Evolutionary conservation across 257 asterid species (phyloP).

Genomic region (Rauvolfia tetraphylla): DNA sequence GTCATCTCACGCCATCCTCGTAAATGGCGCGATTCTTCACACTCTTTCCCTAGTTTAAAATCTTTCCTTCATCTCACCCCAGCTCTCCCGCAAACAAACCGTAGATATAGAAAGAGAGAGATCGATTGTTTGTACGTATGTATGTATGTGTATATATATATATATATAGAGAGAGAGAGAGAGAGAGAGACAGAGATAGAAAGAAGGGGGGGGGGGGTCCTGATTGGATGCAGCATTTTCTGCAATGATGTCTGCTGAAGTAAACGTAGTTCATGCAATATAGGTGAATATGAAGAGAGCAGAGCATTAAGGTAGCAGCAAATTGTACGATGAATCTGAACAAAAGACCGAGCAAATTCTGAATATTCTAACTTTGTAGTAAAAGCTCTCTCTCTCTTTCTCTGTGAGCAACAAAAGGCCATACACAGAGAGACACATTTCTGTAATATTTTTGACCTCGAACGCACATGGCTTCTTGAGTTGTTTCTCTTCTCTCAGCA

Average conservation of each 20-base stretch:
- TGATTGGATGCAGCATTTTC: conserved; percentile 10
- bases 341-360: not conserved
- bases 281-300: not conserved
- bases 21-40: conserved; percentile 39
- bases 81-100: not conserved
- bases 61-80: not conserved
- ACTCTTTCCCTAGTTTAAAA: conserved; percentile 30
- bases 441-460: conserved; percentile 34
- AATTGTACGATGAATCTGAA: conserved; percentile 23
- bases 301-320: conserved; percentile 6
- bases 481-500: conserved; percentile 14
- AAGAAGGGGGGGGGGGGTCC: not conserved
- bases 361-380: not conserved
- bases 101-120: too few species aligned
- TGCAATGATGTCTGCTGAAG: not conserved
- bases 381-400: too few species aligned
- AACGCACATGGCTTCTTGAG: conserved; percentile 43
- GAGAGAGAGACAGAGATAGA: not conserved
- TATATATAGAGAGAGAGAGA: not conserved
- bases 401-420: not conserved
- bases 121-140: not conserved
- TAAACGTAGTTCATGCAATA: conserved; percentile 1
- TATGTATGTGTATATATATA: not conserved
- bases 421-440: conserved; percentile 24
- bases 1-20: conserved; percentile 30